Conservation (phyloP, 441 rosid species). For the California macrophylla region DNA sequence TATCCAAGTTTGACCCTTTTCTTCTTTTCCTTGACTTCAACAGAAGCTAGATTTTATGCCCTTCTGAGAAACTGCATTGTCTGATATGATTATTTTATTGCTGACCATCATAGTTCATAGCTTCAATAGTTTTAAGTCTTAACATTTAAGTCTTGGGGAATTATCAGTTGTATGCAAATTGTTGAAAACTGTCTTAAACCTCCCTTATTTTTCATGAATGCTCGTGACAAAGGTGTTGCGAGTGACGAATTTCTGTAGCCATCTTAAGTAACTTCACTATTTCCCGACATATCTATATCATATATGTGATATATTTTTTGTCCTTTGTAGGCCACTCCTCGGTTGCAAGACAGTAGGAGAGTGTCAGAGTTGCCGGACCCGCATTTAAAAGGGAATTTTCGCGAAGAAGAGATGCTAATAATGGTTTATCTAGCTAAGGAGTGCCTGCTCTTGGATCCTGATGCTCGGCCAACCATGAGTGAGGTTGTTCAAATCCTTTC, state of each 20-base stretch:
- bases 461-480: slow-evolving; percentile 84
- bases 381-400: slow-evolving; percentile 50
- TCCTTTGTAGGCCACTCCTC: slow-evolving; percentile 55
- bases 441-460: slow-evolving; percentile 78
- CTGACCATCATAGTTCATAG: not conserved
- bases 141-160: not conserved
- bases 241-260: not conserved
- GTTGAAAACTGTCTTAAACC: not conserved
- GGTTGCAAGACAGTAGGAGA: slow-evolving; percentile 51
- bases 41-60: not conserved
- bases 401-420: slow-evolving; percentile 73
- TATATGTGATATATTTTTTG: not conserved
- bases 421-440: slow-evolving; percentile 89
- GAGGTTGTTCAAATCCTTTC: slow-evolving; percentile 92
- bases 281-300: not conserved
- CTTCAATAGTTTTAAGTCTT: not conserved
- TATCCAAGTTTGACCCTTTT: not conserved
- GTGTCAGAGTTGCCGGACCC: slow-evolving; percentile 80
- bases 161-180: not conserved
- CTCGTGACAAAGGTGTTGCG: not conserved
- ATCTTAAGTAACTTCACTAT: not conserved
- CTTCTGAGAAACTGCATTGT: not conserved
- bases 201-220: not conserved
- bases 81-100: not conserved
- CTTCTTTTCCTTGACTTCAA: not conserved